phyloP scores from a whole-genome alignment of 768 basidiomycete species.

The Lactifluus pinguis region DNA sequence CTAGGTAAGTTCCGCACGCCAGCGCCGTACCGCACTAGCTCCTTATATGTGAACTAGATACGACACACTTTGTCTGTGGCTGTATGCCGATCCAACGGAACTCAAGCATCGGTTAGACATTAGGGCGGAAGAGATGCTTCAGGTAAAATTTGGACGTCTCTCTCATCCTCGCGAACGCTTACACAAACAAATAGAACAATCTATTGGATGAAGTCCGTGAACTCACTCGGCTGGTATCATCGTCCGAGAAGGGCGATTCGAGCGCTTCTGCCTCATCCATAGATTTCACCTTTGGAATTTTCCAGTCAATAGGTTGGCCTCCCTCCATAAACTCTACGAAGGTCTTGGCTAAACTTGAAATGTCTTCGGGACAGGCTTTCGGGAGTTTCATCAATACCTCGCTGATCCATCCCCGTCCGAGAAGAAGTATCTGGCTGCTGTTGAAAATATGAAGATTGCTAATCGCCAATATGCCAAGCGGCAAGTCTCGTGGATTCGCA shows the following conservation, averaged over 20 bases:
- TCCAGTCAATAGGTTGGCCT: constrained; percentile 79
- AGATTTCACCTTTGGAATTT: constrained; percentile 82
- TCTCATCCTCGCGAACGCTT: background rate
- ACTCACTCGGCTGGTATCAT: constrained; percentile 30
- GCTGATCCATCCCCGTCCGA: constrained; percentile 31
- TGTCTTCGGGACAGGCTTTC: constrained; percentile 56
- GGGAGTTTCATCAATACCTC: constrained; percentile 74
- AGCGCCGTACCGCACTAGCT: background rate
- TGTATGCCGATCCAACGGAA: constrained; percentile 60
- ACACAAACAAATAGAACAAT: constrained; percentile 30
- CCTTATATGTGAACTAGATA: constrained; percentile 42
- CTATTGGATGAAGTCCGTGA: constrained; percentile 69
- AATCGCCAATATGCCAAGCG: constrained; percentile 88
- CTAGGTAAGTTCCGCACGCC: constrained; percentile 37
- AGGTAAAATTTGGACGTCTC: constrained; percentile 38
- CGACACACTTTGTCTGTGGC: constrained; percentile 82
- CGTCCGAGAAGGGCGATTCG: background rate
- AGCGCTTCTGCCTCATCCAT: background rate
- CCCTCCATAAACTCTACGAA: background rate
- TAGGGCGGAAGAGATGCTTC: constrained; percentile 85
- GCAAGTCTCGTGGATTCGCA: constrained; percentile 87
- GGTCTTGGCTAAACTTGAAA: background rate
- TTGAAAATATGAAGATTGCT: constrained; percentile 75
- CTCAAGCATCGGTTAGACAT: constrained; percentile 63
- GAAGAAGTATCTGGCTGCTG: constrained; percentile 39